These are phyloP conservation scores for Suillus brevipes DNA, from an alignment of 768 basidiomycete genomes.

Conservation along the genomic window DNA sequence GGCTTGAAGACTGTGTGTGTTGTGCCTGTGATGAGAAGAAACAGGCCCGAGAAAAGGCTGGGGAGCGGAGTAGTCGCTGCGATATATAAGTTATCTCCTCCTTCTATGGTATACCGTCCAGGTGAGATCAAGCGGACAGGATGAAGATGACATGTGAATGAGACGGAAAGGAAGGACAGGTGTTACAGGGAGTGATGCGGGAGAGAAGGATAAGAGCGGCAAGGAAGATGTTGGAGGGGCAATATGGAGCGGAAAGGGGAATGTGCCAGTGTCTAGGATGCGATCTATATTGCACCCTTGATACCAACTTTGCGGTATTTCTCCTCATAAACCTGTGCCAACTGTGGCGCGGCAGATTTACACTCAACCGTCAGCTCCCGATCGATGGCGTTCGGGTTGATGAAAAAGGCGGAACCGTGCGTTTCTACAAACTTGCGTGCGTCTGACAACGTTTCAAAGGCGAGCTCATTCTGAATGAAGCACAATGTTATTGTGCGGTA, in stretches of 20 bases:
- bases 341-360: slow-evolving; percentile 54
- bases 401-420: slow-evolving; percentile 68
- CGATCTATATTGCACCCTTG: slow-evolving; percentile 81
- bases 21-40: not conserved
- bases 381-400: slow-evolving; percentile 62
- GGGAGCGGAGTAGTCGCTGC: not conserved
- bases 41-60: not conserved
- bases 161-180: not conserved
- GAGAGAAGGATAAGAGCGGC: not conserved
- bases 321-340: slow-evolving; percentile 69
- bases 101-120: slow-evolving; percentile 6
- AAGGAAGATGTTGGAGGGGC: slow-evolving; percentile 18
- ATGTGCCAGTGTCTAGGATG: not conserved
- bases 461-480: slow-evolving; percentile 80
- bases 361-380: slow-evolving; percentile 70
- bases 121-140: slow-evolving; percentile 1
- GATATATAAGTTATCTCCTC: slow-evolving; percentile 7
- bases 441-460: slow-evolving; percentile 68
- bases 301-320: slow-evolving; percentile 88
- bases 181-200: not conserved
- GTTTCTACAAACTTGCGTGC: slow-evolving; percentile 68
- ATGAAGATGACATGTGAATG: slow-evolving; percentile 1
- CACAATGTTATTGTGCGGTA: slow-evolving; percentile 77
- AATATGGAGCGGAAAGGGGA: slow-evolving; percentile 1
- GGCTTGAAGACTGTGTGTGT: not conserved